Percentiles rank a stretch among this genome's conserved stretches.
phyloP scores from a whole-genome alignment of 73 alveolate genomes.

The Breviolum minutum region DNA sequence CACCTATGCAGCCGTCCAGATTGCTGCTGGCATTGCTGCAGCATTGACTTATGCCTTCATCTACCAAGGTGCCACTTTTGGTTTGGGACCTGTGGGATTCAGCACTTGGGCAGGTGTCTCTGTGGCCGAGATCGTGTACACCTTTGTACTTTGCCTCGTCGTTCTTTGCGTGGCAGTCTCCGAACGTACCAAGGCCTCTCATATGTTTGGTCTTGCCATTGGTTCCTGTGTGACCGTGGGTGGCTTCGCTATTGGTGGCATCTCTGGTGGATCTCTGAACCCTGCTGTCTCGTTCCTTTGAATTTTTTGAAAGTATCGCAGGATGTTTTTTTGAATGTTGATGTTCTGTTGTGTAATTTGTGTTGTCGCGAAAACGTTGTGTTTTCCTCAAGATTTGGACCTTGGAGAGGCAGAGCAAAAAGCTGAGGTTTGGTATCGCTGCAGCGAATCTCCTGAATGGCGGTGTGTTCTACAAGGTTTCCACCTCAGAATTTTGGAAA shows the following conservation, averaged over 20 bases:
- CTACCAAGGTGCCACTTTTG: slow-evolving; percentile 34
- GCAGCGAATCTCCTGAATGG: too few relatives aligned
- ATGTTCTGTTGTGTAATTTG: too few relatives aligned
- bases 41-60: slow-evolving; percentile 36
- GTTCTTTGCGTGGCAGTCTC: slow-evolving; percentile 71
- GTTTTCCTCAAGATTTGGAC: too few relatives aligned
- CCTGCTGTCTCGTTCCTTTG: slow-evolving; percentile 60
- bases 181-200: slow-evolving; percentile 14
- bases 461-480: too few relatives aligned
- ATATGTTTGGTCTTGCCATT: slow-evolving; percentile 71
- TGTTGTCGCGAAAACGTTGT: too few relatives aligned
- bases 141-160: slow-evolving; percentile 67
- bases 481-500: too few relatives aligned
- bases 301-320: too few relatives aligned
- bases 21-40: slow-evolving; percentile 71
- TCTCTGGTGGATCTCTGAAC: slow-evolving; percentile 77
- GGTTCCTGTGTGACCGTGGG: slow-evolving; percentile 83
- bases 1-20: slow-evolving; percentile 33
- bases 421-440: too few relatives aligned
- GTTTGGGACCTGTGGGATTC: slow-evolving; percentile 15
- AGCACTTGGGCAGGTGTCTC: slow-evolving; percentile 41
- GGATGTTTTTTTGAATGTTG: too few relatives aligned
- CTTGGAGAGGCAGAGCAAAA: too few relatives aligned
- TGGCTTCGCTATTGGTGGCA: slow-evolving; percentile 71
- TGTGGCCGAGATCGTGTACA: slow-evolving; percentile 45